phyloP scores from a whole-genome alignment of 345 rosid species.

The Euphorbia peplus region DNA sequence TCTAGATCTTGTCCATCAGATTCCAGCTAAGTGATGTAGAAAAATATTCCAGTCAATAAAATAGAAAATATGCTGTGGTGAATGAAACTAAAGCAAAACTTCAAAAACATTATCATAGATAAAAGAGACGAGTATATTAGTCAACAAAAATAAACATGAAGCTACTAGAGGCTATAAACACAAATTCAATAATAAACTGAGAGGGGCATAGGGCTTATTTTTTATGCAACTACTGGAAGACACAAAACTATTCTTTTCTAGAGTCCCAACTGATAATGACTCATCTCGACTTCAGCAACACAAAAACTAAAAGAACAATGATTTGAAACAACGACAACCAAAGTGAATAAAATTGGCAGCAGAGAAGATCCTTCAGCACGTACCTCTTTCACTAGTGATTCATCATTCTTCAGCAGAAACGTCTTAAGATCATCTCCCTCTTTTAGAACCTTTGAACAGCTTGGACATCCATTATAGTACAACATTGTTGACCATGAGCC shows the following conservation, averaged over 20 bases:
- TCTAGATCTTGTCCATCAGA: conserved; percentile 44
- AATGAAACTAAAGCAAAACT: not conserved
- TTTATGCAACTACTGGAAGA: not conserved
- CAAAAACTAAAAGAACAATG: not conserved
- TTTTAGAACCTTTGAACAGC: conserved; percentile 62
- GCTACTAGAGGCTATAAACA: not conserved
- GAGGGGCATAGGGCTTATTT: too few species aligned
- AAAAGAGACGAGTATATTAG: not conserved
- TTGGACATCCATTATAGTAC: conserved; percentile 65
- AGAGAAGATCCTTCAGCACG: not conserved
- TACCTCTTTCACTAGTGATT: conserved; percentile 65
- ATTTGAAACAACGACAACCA: not conserved
- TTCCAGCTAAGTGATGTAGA: conserved; percentile 52
- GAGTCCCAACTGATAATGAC: not conserved
- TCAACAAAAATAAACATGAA: not conserved
- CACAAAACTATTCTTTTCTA: not conserved
- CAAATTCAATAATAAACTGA: too few species aligned
- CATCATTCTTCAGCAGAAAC: conserved; percentile 37
- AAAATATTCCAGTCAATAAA: not conserved
- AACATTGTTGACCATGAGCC: conserved; percentile 62
- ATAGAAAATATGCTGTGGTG: not conserved
- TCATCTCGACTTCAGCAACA: not conserved
- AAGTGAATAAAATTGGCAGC: not conserved
- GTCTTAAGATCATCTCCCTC: conserved; percentile 50
- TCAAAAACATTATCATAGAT: not conserved